These are phyloP conservation scores for Fusarium sambucinum DNA, from an alignment of 2,329 filamentous ascomycete species.

Conservation along the genomic window DNA sequence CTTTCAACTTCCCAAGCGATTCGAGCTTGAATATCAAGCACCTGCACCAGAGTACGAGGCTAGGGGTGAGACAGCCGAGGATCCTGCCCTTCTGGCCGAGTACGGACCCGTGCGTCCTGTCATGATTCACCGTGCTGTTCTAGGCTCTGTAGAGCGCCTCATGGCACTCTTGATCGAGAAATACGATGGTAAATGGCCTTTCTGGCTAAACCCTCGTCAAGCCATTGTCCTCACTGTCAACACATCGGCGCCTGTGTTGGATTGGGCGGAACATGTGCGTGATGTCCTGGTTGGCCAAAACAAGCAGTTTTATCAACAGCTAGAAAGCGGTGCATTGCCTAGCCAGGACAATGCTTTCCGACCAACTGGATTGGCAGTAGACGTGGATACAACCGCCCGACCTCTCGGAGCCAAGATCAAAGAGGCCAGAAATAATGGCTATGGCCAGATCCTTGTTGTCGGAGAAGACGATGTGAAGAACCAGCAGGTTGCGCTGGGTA, in stretches of 20 bases:
- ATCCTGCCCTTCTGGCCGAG: constrained; percentile 61
- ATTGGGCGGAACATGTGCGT: constrained; percentile 61
- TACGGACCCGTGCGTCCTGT: constrained; percentile 76
- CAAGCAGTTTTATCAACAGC: constrained; percentile 50
- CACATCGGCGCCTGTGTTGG: constrained; percentile 65
- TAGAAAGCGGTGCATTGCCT: constrained; percentile 48
- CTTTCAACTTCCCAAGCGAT: constrained; percentile 88
- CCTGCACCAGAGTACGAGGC: constrained; percentile 73
- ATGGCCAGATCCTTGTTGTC: constrained; percentile 79
- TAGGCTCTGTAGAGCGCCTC: constrained; percentile 86
- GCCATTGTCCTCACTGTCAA: constrained; percentile 80
- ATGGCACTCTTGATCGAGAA: constrained; percentile 89
- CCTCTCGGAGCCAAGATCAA: constrained; percentile 76
- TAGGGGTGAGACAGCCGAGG: constrained; percentile 62
- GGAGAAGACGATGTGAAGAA: constrained; percentile 74
- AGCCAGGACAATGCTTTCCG: constrained; percentile 60
- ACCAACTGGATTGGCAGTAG: constrained; percentile 74
- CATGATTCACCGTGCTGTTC: constrained; percentile 85
- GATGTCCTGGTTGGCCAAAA: constrained; percentile 64
- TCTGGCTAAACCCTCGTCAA: constrained; percentile 88
- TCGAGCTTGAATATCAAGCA: constrained; percentile 79
- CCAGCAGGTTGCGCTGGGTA: constrained; percentile 63
- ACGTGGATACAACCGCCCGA: constrained; percentile 74
- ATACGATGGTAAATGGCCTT: constrained; percentile 83
- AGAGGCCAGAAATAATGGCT: constrained; percentile 78